phyloP scores from a whole-genome alignment of 352 stramenopile species.

The Globisporangium ultimum region DNA sequence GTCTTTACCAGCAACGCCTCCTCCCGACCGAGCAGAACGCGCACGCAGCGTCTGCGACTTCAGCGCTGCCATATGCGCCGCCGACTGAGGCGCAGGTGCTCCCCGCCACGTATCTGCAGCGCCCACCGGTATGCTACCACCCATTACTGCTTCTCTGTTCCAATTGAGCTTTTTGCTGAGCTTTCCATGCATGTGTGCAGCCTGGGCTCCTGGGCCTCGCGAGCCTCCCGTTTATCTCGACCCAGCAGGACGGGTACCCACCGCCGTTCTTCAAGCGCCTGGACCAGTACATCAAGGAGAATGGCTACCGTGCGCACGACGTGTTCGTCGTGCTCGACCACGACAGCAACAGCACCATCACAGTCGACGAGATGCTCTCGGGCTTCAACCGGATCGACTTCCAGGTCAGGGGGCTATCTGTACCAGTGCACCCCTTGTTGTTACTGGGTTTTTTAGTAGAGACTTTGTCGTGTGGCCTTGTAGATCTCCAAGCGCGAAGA shows the following conservation, averaged over 20 bases:
- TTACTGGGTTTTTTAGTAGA: background rate
- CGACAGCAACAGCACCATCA: constrained; percentile 33
- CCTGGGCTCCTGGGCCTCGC: constrained; percentile 12
- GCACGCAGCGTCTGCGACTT: background rate
- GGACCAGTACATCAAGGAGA: constrained; percentile 46
- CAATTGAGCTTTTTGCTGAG: background rate
- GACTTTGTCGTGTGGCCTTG: background rate
- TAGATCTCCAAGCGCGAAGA: constrained; percentile 40
- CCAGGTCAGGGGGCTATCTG: constrained; percentile 10
- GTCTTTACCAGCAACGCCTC: background rate
- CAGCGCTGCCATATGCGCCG: constrained; percentile 9
- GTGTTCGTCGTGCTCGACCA: constrained; percentile 47
- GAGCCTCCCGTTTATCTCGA: constrained; percentile 3
- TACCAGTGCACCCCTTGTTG: background rate
- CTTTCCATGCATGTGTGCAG: background rate
- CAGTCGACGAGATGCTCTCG: constrained; percentile 40
- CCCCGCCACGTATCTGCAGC: constrained; percentile 8
- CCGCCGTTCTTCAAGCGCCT: constrained; percentile 48
- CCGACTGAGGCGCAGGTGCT: constrained; percentile 18
- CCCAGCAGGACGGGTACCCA: constrained; percentile 35
- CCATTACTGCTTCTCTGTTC: background rate
- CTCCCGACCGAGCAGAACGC: too few species aligned
- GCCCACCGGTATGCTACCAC: background rate
- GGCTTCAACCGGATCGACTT: constrained; percentile 51
- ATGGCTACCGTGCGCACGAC: constrained; percentile 42